phyloP scores from a whole-genome alignment of 1,284 basidiomycete species.

The Ganoderma resinaceum region DNA sequence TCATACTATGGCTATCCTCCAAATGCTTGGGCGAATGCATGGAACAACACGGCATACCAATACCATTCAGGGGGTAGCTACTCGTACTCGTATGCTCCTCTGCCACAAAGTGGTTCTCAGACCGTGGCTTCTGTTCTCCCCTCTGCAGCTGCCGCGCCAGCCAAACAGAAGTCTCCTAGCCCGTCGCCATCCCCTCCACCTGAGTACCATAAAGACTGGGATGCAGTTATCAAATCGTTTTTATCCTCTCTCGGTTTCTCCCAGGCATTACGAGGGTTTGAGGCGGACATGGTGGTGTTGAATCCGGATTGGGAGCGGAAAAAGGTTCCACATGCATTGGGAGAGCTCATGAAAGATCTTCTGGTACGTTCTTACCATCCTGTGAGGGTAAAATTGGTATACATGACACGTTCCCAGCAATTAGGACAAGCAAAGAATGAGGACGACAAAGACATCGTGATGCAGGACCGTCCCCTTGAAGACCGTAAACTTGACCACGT shows the following conservation, averaged over 20 bases:
- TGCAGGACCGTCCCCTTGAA: constrained; percentile 51
- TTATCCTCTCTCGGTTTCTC: constrained; percentile 60
- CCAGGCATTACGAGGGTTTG: constrained; percentile 69
- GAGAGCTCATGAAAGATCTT: constrained; percentile 57
- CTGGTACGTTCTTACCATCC: constrained; percentile 49
- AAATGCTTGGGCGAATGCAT: constrained; percentile 37
- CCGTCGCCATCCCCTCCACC: constrained; percentile 47
- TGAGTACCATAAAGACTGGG: constrained; percentile 65
- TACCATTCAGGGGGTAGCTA: constrained; percentile 23
- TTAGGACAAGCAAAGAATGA: constrained; percentile 30
- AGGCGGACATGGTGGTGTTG: constrained; percentile 73
- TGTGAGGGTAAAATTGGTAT: too few relatives aligned
- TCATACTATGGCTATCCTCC: constrained; percentile 39
- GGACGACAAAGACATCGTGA: constrained; percentile 21
- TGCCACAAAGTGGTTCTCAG: constrained; percentile 10
- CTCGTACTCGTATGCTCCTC: constrained; percentile 23
- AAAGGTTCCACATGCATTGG: constrained; percentile 60
- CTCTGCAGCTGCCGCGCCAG: constrained; percentile 1
- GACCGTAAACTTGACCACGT: constrained; percentile 71
- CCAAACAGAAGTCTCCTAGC: constrained; percentile 26
- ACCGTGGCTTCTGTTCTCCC: not conserved
- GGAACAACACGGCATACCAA: constrained; percentile 31
- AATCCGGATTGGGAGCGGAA: constrained; percentile 69
- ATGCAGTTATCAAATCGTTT: constrained; percentile 62
- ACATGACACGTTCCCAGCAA: constrained; percentile 10